Conservation (phyloP, 139 green algal genomes). For the Trebouxia sp. region DNA sequence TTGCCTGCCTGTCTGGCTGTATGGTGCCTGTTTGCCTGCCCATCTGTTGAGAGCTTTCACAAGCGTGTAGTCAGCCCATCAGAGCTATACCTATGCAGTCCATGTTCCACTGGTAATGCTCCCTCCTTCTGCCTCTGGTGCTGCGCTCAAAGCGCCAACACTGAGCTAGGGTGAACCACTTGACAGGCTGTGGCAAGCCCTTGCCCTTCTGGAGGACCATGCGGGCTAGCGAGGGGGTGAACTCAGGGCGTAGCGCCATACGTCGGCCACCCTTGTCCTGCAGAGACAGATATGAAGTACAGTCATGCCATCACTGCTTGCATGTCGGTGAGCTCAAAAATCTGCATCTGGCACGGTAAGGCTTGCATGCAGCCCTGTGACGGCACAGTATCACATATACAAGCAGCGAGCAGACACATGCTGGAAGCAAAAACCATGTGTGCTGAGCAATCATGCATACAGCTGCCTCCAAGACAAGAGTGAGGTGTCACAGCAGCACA, state of each 20-base stretch:
- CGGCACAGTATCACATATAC: too few species aligned
- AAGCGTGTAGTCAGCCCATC: too few species aligned
- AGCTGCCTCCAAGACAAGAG: background rate
- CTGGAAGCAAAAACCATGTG: too few species aligned
- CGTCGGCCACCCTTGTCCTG: conserved; percentile 91
- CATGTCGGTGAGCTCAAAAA: too few species aligned
- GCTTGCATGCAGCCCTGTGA: too few species aligned
- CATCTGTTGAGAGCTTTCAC: too few species aligned
- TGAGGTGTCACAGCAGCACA: too few species aligned
- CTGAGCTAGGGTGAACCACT: conserved; percentile 95
- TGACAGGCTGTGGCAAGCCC: conserved; percentile 81
- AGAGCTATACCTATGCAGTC: conserved; percentile 81
- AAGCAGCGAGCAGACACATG: too few species aligned
- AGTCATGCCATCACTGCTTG: too few species aligned
- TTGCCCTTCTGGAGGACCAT: conserved; percentile 71
- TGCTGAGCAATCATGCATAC: background rate
- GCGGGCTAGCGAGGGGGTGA: conserved; percentile 91
- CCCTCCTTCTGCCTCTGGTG: conserved; percentile 86
- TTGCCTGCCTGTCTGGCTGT: too few species aligned
- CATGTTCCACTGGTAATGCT: conserved; percentile 99
- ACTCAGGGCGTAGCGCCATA: conserved; percentile 92
- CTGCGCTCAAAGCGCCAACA: conserved; percentile 98
- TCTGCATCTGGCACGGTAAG: too few species aligned
- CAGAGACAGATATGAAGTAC: background rate
- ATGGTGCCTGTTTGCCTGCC: too few species aligned